These are phyloP conservation scores for Fistulifera pelliculosa DNA, from an alignment of 108 stramenopile species.

Conservation along the genomic window DNA sequence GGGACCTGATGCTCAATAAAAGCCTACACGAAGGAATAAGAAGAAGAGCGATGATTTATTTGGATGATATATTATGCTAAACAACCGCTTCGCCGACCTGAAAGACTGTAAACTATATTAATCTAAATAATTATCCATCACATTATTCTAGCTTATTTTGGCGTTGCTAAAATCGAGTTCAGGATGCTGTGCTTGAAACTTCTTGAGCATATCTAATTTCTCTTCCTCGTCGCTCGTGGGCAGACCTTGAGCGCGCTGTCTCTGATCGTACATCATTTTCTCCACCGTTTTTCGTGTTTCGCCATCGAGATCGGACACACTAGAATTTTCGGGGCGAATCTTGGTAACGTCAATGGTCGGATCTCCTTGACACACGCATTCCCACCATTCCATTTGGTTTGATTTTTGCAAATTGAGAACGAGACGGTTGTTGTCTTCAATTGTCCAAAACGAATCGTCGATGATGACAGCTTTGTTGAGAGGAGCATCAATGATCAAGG, in stretches of 20 bases:
- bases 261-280: slow-evolving; percentile 99
- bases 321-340: slow-evolving; percentile 96
- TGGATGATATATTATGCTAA: not conserved
- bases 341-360: slow-evolving; percentile 92
- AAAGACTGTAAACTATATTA: not conserved
- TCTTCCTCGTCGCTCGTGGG: slow-evolving; percentile 96
- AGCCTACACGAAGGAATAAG: slow-evolving; percentile 21
- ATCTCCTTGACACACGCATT: slow-evolving; percentile 78
- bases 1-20: slow-evolving; percentile 77
- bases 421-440: slow-evolving; percentile 87
- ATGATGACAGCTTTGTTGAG: slow-evolving; percentile 85
- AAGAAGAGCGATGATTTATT: not conserved
- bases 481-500: slow-evolving; percentile 70
- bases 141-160: slow-evolving; percentile 63
- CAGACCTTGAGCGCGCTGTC: slow-evolving; percentile 94
- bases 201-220: slow-evolving; percentile 86
- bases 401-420: slow-evolving; percentile 80
- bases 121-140: not conserved
- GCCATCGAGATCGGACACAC: slow-evolving; percentile 92
- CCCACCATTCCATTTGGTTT: slow-evolving; percentile 99
- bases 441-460: slow-evolving; percentile 99
- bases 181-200: slow-evolving; percentile 94
- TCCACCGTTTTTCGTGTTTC: slow-evolving; percentile 98
- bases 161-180: slow-evolving; percentile 97
- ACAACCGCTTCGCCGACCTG: not conserved